Conservation (phyloP, 1,139 yeast genomes). For the Protomyces inundatus region DNA sequence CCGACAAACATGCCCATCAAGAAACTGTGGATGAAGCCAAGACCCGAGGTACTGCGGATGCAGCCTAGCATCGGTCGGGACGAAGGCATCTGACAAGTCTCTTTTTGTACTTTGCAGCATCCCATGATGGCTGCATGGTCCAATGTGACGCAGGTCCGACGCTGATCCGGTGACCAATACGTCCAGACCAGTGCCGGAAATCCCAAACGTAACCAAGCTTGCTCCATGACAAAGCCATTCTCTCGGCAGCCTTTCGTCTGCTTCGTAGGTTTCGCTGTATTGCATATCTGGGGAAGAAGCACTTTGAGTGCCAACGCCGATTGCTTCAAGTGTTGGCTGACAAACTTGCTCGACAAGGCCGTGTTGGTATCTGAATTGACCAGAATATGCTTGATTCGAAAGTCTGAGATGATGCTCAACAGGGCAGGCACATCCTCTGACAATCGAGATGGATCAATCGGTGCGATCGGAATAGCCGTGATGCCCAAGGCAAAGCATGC, state of each 20-base stretch:
- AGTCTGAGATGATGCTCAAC: conserved; percentile 61
- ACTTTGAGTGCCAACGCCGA: conserved; percentile 44
- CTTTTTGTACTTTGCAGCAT: conserved; percentile 82
- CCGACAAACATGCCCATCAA: conserved; percentile 69
- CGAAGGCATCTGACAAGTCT: conserved; percentile 77
- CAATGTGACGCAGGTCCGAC: conserved; percentile 59
- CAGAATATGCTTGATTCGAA: conserved; percentile 63
- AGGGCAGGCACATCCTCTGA: conserved; percentile 74
- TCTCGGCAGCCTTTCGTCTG: conserved; percentile 47
- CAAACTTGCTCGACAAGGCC: conserved; percentile 61
- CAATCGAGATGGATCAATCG: conserved; percentile 62
- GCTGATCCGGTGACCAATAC: conserved; percentile 68
- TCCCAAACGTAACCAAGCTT: conserved; percentile 35
- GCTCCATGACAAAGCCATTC: conserved; percentile 40
- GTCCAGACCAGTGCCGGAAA: conserved; percentile 56
- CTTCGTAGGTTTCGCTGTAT: conserved; percentile 64
- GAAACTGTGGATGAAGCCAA: conserved; percentile 81
- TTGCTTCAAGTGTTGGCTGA: conserved; percentile 59
- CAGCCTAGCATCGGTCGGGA: conserved; percentile 75
- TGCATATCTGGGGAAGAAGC: conserved; percentile 53
- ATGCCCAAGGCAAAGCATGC: conserved; percentile 85
- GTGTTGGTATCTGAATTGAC: conserved; percentile 72
- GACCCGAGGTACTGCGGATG: conserved; percentile 75
- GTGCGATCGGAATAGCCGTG: conserved; percentile 72
- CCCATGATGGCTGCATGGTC: conserved; percentile 64